Conservation (phyloP, 2,329 filamentous ascomycete species). For the Aaosphaeria arxii region DNA sequence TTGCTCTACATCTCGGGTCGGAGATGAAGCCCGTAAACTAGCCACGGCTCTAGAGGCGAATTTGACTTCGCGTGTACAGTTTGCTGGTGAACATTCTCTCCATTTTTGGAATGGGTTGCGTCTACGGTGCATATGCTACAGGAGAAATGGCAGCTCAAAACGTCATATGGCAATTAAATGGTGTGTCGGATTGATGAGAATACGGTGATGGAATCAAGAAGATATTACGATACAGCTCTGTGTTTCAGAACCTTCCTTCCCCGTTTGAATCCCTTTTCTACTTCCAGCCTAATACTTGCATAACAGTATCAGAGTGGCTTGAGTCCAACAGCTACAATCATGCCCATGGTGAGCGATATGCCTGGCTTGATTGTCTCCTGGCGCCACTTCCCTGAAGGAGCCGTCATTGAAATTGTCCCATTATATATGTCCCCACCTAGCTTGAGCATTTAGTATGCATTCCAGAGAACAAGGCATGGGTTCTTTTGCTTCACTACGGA, state of each 20-base stretch:
- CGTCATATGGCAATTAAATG: background rate
- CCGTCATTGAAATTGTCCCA: conserved; percentile 7
- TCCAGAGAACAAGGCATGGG: background rate
- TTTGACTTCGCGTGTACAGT: no score
- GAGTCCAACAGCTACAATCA: conserved; percentile 5
- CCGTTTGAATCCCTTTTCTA: background rate
- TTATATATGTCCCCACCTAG: conserved; percentile 7
- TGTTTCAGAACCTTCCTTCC: background rate
- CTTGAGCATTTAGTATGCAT: conserved; percentile 5
- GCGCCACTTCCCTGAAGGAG: conserved; percentile 2
- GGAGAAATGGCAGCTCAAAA: background rate
- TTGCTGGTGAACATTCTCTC: no score
- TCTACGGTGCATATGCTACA: no score
- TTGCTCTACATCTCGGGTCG: no score
- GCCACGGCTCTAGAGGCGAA: no score
- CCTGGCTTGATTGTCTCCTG: conserved; percentile 4
- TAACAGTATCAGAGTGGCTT: conserved; percentile 1
- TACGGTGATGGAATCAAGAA: background rate
- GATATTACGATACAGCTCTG: background rate
- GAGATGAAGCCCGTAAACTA: no score
- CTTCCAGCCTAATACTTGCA: background rate
- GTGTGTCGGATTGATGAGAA: background rate
- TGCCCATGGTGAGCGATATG: conserved; percentile 5
- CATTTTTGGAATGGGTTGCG: no score
- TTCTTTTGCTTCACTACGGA: conserved; percentile 4